Conservation (phyloP, 2,329 filamentous ascomycete genomes). For the Dendryphion nanum region DNA sequence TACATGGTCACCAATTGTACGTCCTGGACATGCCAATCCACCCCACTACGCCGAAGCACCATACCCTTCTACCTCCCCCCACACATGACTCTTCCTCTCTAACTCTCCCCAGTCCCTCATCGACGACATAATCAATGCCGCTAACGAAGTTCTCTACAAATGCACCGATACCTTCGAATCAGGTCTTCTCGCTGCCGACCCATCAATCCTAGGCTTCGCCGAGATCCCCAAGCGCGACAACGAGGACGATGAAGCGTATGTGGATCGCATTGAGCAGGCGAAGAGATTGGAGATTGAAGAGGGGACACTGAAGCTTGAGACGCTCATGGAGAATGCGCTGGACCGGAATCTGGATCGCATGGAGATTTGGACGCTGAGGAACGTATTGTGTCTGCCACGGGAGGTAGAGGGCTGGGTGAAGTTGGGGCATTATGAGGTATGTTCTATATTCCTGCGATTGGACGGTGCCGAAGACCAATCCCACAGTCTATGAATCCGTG, state of each 20-base stretch:
- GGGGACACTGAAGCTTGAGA: conserved; percentile 58
- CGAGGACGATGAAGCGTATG: conserved; percentile 42
- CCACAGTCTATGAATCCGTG: too few species aligned
- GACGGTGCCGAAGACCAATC: too few species aligned
- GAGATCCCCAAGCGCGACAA: conserved; percentile 41
- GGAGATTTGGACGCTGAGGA: conserved; percentile 81
- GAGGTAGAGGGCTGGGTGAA: conserved; percentile 75
- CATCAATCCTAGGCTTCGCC: conserved; percentile 77
- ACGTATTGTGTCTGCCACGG: conserved; percentile 56
- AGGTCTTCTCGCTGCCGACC: conserved; percentile 71
- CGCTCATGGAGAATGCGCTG: conserved; percentile 49
- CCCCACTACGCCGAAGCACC: conserved; percentile 6
- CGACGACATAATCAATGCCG: conserved; percentile 96
- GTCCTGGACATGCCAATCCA: conserved; percentile 27
- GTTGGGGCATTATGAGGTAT: conserved; percentile 79
- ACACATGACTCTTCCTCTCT: too few species aligned
- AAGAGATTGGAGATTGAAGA: conserved; percentile 74
- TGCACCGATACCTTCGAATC: conserved; percentile 85
- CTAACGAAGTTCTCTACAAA: conserved; percentile 90
- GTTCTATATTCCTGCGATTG: too few species aligned
- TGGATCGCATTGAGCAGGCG: conserved; percentile 48
- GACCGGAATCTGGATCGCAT: conserved; percentile 53
- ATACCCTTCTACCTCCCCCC: conserved; percentile 7
- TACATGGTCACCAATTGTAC: conserved; percentile 85
- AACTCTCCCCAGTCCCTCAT: conserved; percentile 68